Conservation (phyloP, 805 yeast species). For the Metschnikowia reukaufii region DNA sequence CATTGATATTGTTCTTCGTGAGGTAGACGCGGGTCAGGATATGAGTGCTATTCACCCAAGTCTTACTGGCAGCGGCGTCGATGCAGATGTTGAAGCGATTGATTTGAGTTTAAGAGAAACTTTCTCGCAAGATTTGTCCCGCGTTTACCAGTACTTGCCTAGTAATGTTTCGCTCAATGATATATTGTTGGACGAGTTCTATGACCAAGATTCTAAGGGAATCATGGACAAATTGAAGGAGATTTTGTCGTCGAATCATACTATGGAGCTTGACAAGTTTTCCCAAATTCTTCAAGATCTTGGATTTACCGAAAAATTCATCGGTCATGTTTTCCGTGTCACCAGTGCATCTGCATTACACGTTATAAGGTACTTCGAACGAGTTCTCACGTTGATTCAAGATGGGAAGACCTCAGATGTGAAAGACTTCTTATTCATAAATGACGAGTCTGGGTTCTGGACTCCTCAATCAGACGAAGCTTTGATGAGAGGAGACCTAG, state of each 20-base stretch:
- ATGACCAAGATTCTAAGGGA: slow-evolving; percentile 9
- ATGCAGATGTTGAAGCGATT: slow-evolving; percentile 15
- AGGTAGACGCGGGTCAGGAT: slow-evolving; percentile 4
- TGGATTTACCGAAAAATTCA: slow-evolving; percentile 18
- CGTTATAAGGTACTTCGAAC: slow-evolving; percentile 15
- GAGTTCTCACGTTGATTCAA: slow-evolving; percentile 10
- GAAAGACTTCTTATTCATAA: slow-evolving; percentile 11
- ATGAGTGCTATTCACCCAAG: slow-evolving; percentile 19
- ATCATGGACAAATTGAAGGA: slow-evolving; percentile 10
- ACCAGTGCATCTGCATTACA: slow-evolving; percentile 18
- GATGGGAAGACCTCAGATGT: slow-evolving; percentile 2
- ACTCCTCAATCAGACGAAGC: slow-evolving; percentile 19
- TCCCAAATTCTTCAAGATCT: slow-evolving; percentile 11
- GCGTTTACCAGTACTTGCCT: slow-evolving; percentile 13
- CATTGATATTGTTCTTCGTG: slow-evolving; percentile 18
- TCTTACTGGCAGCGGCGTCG: slow-evolving; percentile 14
- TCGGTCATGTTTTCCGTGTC: slow-evolving; percentile 20
- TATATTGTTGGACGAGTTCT: slow-evolving; percentile 13
- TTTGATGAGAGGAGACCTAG: slow-evolving; percentile 11
- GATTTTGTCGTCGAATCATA: slow-evolving; percentile 8
- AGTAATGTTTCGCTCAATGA: slow-evolving; percentile 13
- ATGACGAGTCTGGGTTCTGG: slow-evolving; percentile 18
- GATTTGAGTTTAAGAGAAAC: slow-evolving; percentile 7
- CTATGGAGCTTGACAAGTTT: slow-evolving; percentile 14
- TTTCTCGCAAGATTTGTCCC: slow-evolving; percentile 5